Conservation (phyloP, 73 alveolate genomes). For the Paramecium pentaurelia region DNA sequence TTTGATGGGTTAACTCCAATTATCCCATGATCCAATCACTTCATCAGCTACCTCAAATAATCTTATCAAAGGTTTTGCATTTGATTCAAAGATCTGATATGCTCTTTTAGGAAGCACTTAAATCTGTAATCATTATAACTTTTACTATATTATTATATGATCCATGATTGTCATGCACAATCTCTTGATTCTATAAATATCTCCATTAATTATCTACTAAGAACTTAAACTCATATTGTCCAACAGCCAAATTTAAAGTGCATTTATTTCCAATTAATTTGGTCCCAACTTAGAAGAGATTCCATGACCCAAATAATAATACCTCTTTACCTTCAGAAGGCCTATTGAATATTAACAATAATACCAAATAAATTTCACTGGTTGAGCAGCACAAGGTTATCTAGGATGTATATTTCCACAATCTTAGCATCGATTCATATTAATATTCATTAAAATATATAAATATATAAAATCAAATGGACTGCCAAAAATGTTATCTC, state of each 20-base stretch:
- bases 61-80: conserved; percentile 10
- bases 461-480: not conserved
- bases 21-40: conserved; percentile 47
- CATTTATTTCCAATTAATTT: not conserved
- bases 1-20: conserved; percentile 10
- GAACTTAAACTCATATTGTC: conserved; percentile 48
- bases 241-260: conserved; percentile 5
- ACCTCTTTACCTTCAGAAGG: not conserved
- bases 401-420: conserved; percentile 43
- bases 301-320: conserved; percentile 31
- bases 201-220: conserved; percentile 57
- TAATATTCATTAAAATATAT: not conserved
- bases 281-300: not conserved
- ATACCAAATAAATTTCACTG: conserved; percentile 30
- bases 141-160: conserved; percentile 34
- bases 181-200: not conserved
- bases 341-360: not conserved
- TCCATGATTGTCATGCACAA: conserved; percentile 30
- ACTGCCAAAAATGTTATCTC: conserved; percentile 36
- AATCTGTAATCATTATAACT: not conserved
- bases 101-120: conserved; percentile 28
- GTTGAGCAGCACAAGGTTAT: conserved; percentile 37
- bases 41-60: not conserved
- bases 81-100: not conserved
- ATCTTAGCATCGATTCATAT: not conserved